Evolutionary conservation across 345 rosid species (phyloP).

Genomic region (Arabis hirsuta): DNA sequence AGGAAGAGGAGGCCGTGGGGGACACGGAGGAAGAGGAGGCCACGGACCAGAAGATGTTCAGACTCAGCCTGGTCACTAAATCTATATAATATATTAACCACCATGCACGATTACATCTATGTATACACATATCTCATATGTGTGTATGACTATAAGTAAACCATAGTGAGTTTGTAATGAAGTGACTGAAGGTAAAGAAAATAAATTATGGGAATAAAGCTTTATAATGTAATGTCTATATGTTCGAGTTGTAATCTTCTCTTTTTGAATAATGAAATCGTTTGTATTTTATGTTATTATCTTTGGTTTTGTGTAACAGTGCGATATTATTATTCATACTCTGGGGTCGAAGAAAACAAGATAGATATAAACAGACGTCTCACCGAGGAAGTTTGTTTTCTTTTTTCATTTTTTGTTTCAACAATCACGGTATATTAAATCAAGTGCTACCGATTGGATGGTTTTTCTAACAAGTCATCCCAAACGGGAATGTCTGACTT

Average conservation of each 20-base stretch:
- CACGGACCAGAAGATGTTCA: slow-evolving; percentile 21
- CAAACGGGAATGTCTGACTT: no score
- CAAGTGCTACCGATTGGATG: no score
- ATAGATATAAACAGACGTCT: no score
- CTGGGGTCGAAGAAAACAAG: no score
- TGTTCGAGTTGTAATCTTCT: slow-evolving; percentile 8
- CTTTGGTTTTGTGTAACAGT: neutral
- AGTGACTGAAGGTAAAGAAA: neutral
- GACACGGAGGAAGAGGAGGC: neutral
- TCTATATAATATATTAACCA: neutral
- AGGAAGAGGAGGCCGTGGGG: slow-evolving; percentile 19
- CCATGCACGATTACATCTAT: slow-evolving; percentile 8
- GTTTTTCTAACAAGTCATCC: no score
- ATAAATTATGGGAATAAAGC: slow-evolving; percentile 2
- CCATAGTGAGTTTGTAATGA: slow-evolving; percentile 5
- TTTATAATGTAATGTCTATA: neutral
- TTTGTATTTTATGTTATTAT: neutral
- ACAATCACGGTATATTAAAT: no score
- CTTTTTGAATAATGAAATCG: slow-evolving; percentile 1
- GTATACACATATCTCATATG: neutral
- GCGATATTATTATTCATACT: no score
- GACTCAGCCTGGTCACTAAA: slow-evolving; percentile 27
- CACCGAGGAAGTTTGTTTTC: no score
- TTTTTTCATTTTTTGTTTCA: no score
- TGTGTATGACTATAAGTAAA: slow-evolving; percentile 18